Conservation (phyloP, 768 basidiomycete genomes). For the Jaapia argillacea region DNA sequence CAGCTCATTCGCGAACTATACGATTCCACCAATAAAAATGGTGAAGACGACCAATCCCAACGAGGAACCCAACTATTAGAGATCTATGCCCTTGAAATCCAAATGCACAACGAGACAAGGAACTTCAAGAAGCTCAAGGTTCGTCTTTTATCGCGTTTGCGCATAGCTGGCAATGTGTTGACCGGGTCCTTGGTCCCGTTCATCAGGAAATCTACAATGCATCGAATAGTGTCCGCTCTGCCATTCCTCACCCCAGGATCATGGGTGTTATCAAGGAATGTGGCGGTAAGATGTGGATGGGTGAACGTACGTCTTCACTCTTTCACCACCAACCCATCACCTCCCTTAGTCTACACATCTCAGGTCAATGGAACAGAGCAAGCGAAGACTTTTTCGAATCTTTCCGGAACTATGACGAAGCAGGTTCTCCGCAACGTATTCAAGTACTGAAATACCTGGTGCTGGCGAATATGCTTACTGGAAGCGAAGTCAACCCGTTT, state of each 20-base stretch:
- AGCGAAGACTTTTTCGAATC: constrained; percentile 99
- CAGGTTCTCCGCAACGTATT: constrained; percentile 91
- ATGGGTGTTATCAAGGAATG: constrained; percentile 99
- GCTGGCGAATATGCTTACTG: constrained; percentile 95
- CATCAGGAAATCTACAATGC: constrained; percentile 94
- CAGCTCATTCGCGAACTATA: constrained; percentile 77
- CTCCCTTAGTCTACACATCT: constrained; percentile 1
- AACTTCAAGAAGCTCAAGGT: constrained; percentile 97
- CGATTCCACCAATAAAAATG: constrained; percentile 44
- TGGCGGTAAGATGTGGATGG: constrained; percentile 99
- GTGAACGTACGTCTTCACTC: constrained; percentile 59
- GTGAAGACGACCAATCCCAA: constrained; percentile 81
- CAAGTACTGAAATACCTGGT: constrained; percentile 99
- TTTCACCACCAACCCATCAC: not conserved
- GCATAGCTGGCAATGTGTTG: too few relatives aligned
- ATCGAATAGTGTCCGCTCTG: constrained; percentile 83
- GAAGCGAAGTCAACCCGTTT: constrained; percentile 97
- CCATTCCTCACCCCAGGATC: constrained; percentile 95
- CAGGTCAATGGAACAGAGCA: constrained; percentile 93
- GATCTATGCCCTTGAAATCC: constrained; percentile 96
- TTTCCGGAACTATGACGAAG: constrained; percentile 97
- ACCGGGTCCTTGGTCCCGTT: too few relatives aligned
- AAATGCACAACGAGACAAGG: constrained; percentile 96
- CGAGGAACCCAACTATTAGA: constrained; percentile 91
- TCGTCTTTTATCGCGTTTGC: too few relatives aligned